Conservation (phyloP, 805 yeast species). For the Schwanniomyces occidentalis region DNA sequence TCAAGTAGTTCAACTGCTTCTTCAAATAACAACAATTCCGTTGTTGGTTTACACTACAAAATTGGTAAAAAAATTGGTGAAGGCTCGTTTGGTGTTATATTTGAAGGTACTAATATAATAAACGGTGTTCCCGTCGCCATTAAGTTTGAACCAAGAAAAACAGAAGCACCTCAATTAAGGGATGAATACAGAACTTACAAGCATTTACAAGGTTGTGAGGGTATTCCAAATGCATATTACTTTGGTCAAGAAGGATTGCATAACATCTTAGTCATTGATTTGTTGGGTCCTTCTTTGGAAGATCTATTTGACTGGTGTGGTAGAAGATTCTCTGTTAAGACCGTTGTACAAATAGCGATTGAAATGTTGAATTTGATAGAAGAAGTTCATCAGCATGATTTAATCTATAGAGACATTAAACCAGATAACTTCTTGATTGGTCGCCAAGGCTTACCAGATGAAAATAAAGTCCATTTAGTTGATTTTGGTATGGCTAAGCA, state of each 20-base stretch:
- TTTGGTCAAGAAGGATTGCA: conserved; percentile 86
- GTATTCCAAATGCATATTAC: conserved; percentile 82
- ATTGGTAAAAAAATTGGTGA: conserved; percentile 85
- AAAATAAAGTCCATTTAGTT: conserved; percentile 68
- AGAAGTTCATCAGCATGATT: conserved; percentile 72
- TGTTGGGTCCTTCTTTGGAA: conserved; percentile 78
- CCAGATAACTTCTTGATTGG: conserved; percentile 83
- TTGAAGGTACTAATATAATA: conserved; percentile 75
- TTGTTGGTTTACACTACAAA: conserved; percentile 70
- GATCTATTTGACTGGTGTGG: conserved; percentile 90
- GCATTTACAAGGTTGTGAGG: conserved; percentile 64
- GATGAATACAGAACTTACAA: conserved; percentile 81
- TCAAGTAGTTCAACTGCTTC: conserved; percentile 15
- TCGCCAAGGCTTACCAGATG: conserved; percentile 56
- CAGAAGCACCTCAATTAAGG: conserved; percentile 81
- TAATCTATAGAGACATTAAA: conserved; percentile 78
- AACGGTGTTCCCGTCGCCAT: conserved; percentile 70
- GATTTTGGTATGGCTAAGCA: conserved; percentile 90
- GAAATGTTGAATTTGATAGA: conserved; percentile 77
- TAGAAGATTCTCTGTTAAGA: conserved; percentile 65
- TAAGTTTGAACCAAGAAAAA: conserved; percentile 76
- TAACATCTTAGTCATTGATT: conserved; percentile 72
- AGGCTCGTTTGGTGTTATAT: conserved; percentile 83
- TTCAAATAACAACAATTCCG: conserved; percentile 32
- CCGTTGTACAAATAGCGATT: conserved; percentile 71